Evolutionary conservation across 2,329 filamentous ascomycete species (phyloP).

Genomic region (Beauveria caledonica): DNA sequence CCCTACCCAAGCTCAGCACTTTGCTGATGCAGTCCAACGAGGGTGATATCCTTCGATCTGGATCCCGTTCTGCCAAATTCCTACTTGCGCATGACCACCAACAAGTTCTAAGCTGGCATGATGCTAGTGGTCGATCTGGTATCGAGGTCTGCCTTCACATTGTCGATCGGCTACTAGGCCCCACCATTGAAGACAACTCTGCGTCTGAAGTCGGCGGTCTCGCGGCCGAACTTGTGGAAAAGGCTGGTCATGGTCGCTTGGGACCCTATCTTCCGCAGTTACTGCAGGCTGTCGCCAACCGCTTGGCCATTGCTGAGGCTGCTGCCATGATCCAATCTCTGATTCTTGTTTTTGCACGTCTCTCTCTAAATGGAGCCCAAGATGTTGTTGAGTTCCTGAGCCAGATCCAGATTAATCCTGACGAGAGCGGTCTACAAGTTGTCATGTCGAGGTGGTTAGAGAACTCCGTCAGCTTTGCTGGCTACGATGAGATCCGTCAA

Average conservation of each 20-base stretch:
- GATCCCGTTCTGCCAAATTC: constrained; percentile 78
- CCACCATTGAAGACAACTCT: constrained; percentile 80
- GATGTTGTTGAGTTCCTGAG: constrained; percentile 91
- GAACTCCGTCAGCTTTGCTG: constrained; percentile 94
- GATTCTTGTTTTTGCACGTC: constrained; percentile 86
- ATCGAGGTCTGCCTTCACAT: constrained; percentile 85
- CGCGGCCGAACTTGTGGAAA: constrained; percentile 90
- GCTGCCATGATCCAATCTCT: constrained; percentile 92
- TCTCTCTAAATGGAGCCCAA: constrained; percentile 74
- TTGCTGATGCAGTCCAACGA: constrained; percentile 79
- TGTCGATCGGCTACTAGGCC: constrained; percentile 81
- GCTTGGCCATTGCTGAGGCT: constrained; percentile 73
- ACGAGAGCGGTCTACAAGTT: constrained; percentile 75
- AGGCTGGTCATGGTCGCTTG: constrained; percentile 82
- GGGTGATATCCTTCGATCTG: constrained; percentile 78
- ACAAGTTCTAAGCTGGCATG: constrained; percentile 81
- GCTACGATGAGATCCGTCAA: constrained; percentile 93
- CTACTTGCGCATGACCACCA: constrained; percentile 84
- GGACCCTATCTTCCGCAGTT: constrained; percentile 86
- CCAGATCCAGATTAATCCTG: constrained; percentile 64
- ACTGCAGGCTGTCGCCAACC: constrained; percentile 77
- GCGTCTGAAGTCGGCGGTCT: constrained; percentile 94
- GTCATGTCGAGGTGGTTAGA: constrained; percentile 95
- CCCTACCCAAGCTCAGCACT: constrained; percentile 78
- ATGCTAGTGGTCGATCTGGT: constrained; percentile 70